These are phyloP conservation scores for Syzygium jambos DNA, from an alignment of 345 rosid genomes.

Conservation along the genomic window DNA sequence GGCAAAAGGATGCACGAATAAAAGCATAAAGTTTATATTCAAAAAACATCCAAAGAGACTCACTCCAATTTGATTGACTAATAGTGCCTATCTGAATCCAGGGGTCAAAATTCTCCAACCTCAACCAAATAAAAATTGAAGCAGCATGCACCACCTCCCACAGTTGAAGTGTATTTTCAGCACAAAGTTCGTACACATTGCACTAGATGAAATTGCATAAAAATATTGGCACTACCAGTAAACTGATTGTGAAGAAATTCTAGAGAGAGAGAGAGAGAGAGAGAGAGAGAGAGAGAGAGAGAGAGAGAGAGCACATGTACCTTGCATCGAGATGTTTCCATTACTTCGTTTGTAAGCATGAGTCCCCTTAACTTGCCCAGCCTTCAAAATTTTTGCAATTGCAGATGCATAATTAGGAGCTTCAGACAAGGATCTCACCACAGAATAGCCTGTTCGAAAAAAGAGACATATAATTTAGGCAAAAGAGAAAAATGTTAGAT, in stretches of 20 bases:
- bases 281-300: not conserved
- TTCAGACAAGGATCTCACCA: conserved; percentile 91
- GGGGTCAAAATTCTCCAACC: not conserved
- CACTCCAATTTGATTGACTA: not conserved
- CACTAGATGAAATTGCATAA: not conserved
- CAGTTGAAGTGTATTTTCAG: not conserved
- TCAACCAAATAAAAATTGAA: not conserved
- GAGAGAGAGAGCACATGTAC: conserved; percentile 17
- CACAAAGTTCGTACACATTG: not conserved
- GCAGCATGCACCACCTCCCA: not conserved
- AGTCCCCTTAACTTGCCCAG: conserved; percentile 20
- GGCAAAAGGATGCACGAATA: not conserved
- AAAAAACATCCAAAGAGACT: not conserved
- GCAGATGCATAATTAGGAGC: conserved; percentile 86
- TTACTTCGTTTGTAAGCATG: conserved; percentile 14
- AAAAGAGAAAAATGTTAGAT: conserved; percentile 1
- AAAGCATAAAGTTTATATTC: not conserved
- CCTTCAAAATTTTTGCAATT: conserved; percentile 61
- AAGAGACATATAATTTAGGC: not conserved
- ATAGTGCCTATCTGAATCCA: not conserved
- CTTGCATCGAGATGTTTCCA: conserved; percentile 74
- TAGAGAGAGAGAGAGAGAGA: not conserved
- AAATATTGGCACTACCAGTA: not conserved
- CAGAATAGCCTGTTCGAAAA: conserved; percentile 70
- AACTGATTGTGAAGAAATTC: not conserved